Evolutionary conservation across 2,329 filamentous ascomycete genomes (phyloP), one percentile per base, ranked within the genome.

Genomic region (Colletotrichum sp.): DNA sequence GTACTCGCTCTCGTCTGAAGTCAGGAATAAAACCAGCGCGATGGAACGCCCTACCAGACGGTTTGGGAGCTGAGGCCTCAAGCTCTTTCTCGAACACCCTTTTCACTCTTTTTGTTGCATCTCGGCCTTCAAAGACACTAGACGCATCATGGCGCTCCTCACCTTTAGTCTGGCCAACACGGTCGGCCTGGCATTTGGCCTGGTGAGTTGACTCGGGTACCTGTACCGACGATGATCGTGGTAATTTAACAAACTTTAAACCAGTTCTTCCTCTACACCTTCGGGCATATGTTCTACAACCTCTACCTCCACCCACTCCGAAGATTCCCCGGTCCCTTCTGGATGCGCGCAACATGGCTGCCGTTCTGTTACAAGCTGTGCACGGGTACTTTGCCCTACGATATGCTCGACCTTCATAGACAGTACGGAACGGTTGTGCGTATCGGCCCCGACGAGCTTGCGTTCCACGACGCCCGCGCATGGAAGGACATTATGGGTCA

Each of bases 341-440:
- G 55, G 72, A 77, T 77, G 75, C 68, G 75, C 43, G 30, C 68
- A 16, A 68, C 72, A n/a, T 63, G 72, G 2, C 7, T 39, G 1
- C 55, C 68, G 4, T 71, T 65, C 36, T 75, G 72, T 34, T 77
- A 75, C 64, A 70, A 60, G 59, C 52, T 76, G 1, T 60, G 78
- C 18, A 71, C 76, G 5, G 82, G 83, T 28, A 79, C 77, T 14
- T 73, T 83, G 4, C 78, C 79, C 24, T 80, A 79, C 32, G 79
- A 82, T 68, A 74, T 83, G 65, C 79, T 80, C 34, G 77, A 78
- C 5, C 79, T 87, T 16, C 86, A 88, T 78, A 77, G 81, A 7
- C 76, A 80, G 55, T 87, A 88, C 77, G 88, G 88, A 7, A 82
- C 83, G 2, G 83, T 89, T 2, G 87, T 90, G 10, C 86, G 89